phyloP scores from a whole-genome alignment of 208 protist genomes.

The Vickermania ingenoplastis region DNA sequence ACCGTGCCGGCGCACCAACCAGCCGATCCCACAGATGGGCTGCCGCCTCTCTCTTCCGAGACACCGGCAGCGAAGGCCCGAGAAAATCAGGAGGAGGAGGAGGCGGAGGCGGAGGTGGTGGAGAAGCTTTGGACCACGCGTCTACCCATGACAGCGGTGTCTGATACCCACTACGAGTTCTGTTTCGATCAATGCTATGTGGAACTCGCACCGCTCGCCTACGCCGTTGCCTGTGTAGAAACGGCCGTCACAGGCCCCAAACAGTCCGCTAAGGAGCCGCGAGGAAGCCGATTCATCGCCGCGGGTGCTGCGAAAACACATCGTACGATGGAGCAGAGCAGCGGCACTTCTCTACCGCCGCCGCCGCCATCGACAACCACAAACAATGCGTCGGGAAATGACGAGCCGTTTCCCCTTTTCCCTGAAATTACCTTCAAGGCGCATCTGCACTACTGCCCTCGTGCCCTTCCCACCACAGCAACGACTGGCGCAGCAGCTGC shows the following conservation, averaged over 20 bases:
- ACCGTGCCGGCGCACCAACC: no score
- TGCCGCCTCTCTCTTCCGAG: no score
- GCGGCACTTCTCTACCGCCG: background rate
- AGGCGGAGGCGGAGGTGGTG: background rate
- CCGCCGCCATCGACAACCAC: background rate
- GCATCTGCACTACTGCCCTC: slow-evolving; percentile 13
- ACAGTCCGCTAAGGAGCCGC: background rate
- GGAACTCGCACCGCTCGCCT: slow-evolving; percentile 11
- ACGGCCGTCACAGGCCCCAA: background rate
- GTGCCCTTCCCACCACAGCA: slow-evolving; percentile 2
- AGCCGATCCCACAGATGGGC: no score
- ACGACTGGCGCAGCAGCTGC: background rate
- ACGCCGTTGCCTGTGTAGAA: background rate
- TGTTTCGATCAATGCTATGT: slow-evolving; percentile 23
- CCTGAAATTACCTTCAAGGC: slow-evolving; percentile 23
- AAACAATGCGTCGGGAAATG: no score
- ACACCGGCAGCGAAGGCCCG: no score
- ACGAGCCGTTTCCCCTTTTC: slow-evolving; percentile 20
- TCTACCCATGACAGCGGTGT: background rate
- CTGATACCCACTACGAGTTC: background rate
- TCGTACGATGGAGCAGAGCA: background rate
- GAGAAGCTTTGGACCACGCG: background rate
- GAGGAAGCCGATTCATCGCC: background rate
- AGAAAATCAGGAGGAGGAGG: background rate
- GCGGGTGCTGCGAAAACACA: background rate